Base-by-base conservation (phyloP, 2,329 filamentous ascomycete genomes). In the Diaporthe helianthi region DNA sequence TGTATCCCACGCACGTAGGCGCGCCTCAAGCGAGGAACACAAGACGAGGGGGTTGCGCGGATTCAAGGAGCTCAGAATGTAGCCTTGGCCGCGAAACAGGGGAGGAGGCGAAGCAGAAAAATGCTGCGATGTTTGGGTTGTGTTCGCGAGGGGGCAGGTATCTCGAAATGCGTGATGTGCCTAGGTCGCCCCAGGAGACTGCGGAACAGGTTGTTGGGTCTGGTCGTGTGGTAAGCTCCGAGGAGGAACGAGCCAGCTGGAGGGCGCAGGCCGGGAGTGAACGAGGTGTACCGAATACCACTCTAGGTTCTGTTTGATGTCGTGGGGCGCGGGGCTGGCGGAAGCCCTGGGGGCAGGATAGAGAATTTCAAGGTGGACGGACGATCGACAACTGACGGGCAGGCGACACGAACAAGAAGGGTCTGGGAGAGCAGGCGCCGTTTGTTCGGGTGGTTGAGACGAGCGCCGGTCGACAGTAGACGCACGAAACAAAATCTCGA, bases 1-100 rank as follows among this genome's bases (percentile, higher is more conserved):
- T 54, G 61, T 64, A 55, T 69, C 55, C 69, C 67, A 69, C 67
- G 64, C 58, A 69, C 70, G 63, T 53, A 64, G 64, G 70, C 51
- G 51, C 67, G 67, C 67, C 70, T 69, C 70, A 55, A 24, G 53
- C 38, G 63, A 69, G 63, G 64, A 64, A 54, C 52, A 60, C 63
- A 64, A 38, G 55, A 69, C 69, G 68, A 44, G 24, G n/a, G 46
- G 47, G 51, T 60, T 36, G 44, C 67, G 69, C 63, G 67, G 58
- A 64, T 33, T 58, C 52, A 44, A 66, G 54, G 60, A 44, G 63
- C 54, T 65, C 49, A 33, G 54, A 46, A 44, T 22, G 33, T 46
- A 65, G 51, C 63, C 47, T 53, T 36, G 70, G 38, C 52, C 63
- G 58, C 70, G 49, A 55, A 49, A 67, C 44, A 31, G 51, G 51